Evolutionary conservation across 106 monocot species (phyloP).

Genomic region (Allium fistulosum): DNA sequence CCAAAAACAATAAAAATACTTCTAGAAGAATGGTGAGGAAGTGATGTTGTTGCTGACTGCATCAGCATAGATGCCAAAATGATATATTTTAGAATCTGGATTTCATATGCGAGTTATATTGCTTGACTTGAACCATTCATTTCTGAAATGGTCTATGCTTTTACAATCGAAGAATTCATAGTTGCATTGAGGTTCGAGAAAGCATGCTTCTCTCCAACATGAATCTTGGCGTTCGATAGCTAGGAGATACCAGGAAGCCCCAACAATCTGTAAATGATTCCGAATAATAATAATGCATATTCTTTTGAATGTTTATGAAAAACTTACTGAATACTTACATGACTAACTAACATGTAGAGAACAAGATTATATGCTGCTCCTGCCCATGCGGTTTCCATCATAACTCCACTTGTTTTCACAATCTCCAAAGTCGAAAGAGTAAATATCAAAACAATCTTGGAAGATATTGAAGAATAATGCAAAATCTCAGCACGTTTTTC

Average conservation of each 20-base stretch:
- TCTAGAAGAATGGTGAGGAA: slow-evolving; percentile 28
- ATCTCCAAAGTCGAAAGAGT: slow-evolving; percentile 67
- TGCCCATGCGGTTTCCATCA: slow-evolving; percentile 83
- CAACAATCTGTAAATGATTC: slow-evolving; percentile 37
- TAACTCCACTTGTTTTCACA: slow-evolving; percentile 60
- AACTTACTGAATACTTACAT: slow-evolving; percentile 35
- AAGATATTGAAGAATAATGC: slow-evolving; percentile 70
- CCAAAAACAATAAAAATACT: slow-evolving; percentile 57
- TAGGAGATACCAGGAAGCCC: slow-evolving; percentile 73
- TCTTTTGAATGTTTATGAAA: not conserved
- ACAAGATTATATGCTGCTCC: slow-evolving; percentile 84
- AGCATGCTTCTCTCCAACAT: slow-evolving; percentile 71
- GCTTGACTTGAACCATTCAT: slow-evolving; percentile 48
- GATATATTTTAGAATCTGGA: slow-evolving; percentile 37
- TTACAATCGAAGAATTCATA: slow-evolving; percentile 44
- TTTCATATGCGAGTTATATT: slow-evolving; percentile 42
- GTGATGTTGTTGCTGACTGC: slow-evolving; percentile 29
- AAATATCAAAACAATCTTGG: slow-evolving; percentile 56
- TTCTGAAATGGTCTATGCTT: slow-evolving; percentile 15
- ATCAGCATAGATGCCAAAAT: slow-evolving; percentile 69
- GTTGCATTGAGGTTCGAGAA: slow-evolving; percentile 34
- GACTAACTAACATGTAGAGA: slow-evolving; percentile 84
- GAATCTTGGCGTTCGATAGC: slow-evolving; percentile 57
- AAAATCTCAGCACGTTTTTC: slow-evolving; percentile 50
- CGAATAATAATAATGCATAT: not conserved